Evolutionary conservation across 176 grass and related monocot genomes (phyloP).

Genomic region (Sorghum bicolor): Sorghum_bicolor_NCBIv3 NC_012879.2:51988501-51989000

Average conservation of each 20-base stretch:
- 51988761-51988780: too few species aligned
- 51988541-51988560: slow-evolving; percentile 2
- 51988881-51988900: too few species aligned
- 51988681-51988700: too few species aligned
- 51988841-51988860: too few species aligned
- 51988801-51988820: too few species aligned
- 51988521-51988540: slow-evolving; percentile 13
- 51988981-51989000: slow-evolving; percentile 12
- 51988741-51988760: too few species aligned
- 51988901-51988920: too few species aligned
- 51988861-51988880: too few species aligned
- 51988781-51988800: too few species aligned
- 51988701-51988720: too few species aligned
- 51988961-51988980: slow-evolving; percentile 5
- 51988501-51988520: not conserved
- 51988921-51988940: not conserved
- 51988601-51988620: slow-evolving; percentile 19
- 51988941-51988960: slow-evolving; percentile 14
- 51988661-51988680: not conserved
- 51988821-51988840: too few species aligned
- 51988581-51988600: slow-evolving; percentile 23
- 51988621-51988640: slow-evolving; percentile 14
- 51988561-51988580: not conserved
- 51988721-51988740: too few species aligned
- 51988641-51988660: not conserved